Conservation (phyloP, 2,329 filamentous ascomycete species). For the Colletotrichum sp. region DNA sequence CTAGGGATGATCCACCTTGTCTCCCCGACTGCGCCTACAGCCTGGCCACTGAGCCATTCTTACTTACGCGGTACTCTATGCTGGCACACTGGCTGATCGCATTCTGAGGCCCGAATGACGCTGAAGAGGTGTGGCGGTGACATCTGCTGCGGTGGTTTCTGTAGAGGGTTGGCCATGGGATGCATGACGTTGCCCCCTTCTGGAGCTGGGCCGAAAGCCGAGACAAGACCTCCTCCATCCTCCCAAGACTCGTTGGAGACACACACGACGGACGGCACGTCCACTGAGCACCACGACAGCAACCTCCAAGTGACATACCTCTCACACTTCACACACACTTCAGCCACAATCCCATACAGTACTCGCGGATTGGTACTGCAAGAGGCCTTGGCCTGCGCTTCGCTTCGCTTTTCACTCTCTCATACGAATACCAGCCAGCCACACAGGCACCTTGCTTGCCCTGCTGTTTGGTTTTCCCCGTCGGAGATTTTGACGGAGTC, state of each 20-base stretch:
- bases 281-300: not conserved
- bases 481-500: not conserved
- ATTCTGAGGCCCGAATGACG: not conserved
- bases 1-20: not conserved
- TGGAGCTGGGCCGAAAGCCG: conserved; percentile 1
- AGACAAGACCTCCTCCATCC: conserved; percentile 6
- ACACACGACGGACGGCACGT: not conserved
- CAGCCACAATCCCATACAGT: not conserved
- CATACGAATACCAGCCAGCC: not conserved
- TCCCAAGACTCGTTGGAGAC: not conserved
- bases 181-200: conserved; percentile 16
- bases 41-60: not conserved
- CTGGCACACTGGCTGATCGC: not conserved
- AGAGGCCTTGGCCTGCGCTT: not conserved
- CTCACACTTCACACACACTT: not conserved
- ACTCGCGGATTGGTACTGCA: not conserved
- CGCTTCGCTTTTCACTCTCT: not conserved
- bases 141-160: not conserved
- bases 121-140: conserved; percentile 1
- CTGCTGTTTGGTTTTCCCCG: not conserved
- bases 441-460: not conserved
- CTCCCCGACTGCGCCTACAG: not conserved
- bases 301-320: not conserved
- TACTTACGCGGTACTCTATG: not conserved
- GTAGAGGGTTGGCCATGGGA: not conserved